Evolutionary conservation across 352 stramenopile genomes (phyloP), one percentile per base, ranked within the genome.

Genomic region (Phytophthora colocasiae): DNA sequence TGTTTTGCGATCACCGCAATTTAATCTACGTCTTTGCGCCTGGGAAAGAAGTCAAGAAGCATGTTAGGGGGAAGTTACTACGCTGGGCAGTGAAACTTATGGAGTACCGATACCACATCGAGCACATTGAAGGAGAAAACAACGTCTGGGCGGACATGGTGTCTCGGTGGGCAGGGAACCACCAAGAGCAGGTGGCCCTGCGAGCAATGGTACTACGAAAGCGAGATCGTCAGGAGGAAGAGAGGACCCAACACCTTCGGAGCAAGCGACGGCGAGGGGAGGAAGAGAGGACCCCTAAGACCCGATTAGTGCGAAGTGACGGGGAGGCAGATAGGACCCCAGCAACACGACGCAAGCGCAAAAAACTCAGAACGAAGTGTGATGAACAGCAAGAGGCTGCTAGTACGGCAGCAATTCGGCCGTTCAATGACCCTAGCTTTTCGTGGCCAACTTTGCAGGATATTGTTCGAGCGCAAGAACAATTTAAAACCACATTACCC

Each of bases 101-200:
- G 58, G 40, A 60, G 15, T 65, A 56, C 38, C 12, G 56, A 2
- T 61, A 71, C 12, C 26, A 40, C 12, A 62, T 71, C 15, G 40
- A 58, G 12, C 57, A 67, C 19, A 72, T 72, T 15, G 59, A 57
- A 4, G 51, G 34, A 22, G 4, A 6, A 2, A 9, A 26, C 12
- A 67, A 67, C 3, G 43, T 67, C 10, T 72, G 57, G 34, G 64
- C 50, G 0, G 57, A 67, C 14, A 72, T 63, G 50, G 32, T 63
- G 1, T 50, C 26, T 9, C n/a, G 41, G 5, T 66, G 55, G 63
- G 47, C 40, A 11, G 29, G 39, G 2, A 36, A 12, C 0, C 39
- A 47, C 5, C 11, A 17, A 1, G 17, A 49, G 32, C 8, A 14
- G 39, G 39, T 56, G 19, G 24, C 47, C 17, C 4, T 58, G 10